phyloP scores from a whole-genome alignment of 1,284 basidiomycete species.

The Leccinum holopus region DNA sequence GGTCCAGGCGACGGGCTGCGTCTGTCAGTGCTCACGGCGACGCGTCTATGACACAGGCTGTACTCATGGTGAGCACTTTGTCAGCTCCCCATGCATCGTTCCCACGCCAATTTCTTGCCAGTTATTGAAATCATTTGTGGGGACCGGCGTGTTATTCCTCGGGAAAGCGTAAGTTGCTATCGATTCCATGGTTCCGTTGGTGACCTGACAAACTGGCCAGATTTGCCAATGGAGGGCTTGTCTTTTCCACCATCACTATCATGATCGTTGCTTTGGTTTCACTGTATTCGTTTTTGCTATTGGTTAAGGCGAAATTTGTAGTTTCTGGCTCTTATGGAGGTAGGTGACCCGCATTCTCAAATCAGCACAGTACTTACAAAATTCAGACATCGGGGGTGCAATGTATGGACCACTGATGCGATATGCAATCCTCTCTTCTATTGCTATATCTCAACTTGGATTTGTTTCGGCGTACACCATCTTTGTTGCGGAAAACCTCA shows the following conservation, averaged over 20 bases:
- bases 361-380: constrained; percentile 5
- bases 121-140: constrained; percentile 94
- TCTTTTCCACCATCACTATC: constrained; percentile 86
- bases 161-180: constrained; percentile 71
- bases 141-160: constrained; percentile 94
- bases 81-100: constrained; percentile 6
- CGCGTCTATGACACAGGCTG: constrained; percentile 84
- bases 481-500: constrained; percentile 93
- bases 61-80: constrained; percentile 72
- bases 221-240: constrained; percentile 89
- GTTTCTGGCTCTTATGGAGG: constrained; percentile 94
- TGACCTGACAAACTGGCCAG: constrained; percentile 39
- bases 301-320: constrained; percentile 86
- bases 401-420: constrained; percentile 96
- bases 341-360: constrained; percentile 33
- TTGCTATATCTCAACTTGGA: constrained; percentile 87
- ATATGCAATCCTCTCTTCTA: constrained; percentile 83
- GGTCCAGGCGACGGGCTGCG: constrained; percentile 54
- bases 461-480: constrained; percentile 93
- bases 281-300: constrained; percentile 90
- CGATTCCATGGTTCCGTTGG: not conserved
- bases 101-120: constrained; percentile 32
- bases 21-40: constrained; percentile 70
- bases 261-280: constrained; percentile 85
- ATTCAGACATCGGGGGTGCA: constrained; percentile 85